Base-by-base conservation (phyloP, 2,329 filamentous ascomycete genomes). In the Diaporthe nobilis region DNA sequence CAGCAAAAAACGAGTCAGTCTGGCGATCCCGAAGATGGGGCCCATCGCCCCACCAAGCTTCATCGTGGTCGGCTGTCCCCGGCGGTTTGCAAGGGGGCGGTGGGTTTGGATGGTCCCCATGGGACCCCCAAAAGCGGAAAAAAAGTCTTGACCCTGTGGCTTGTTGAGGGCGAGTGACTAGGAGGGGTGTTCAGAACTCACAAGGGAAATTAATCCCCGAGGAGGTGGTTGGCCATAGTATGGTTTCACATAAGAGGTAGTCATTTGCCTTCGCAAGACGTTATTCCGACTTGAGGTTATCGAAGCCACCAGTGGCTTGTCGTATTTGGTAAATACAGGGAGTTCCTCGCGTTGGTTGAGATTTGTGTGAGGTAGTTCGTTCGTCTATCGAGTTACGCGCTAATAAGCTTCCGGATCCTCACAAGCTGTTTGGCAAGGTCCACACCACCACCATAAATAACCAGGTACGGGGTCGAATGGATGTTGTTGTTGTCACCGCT, bases 41-140 rank as follows among this genome's bases (percentile, higher is more conserved):
- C 57, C 71, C 71, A 44, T 53, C 34, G 31, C 71, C n/a, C 70
- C 70, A 47, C 55, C 55, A 49, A 49, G 22, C 55, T 28, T 51
- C 55, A 72, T 60, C 70, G 70, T 39, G 34, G 47, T 72, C 71
- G 71, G 71, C 71, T 72, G 31, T 72, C 71, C 71, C 71, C 71
- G 71, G 71, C 57, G 71, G 71, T 72, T 72, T 72, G 71, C 71
- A 72, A 47, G 71, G 71, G 70, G 42, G 42, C 25, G 47, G 42
- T 72, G 65, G 65, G 47, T 53, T 68, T 37, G 65, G 31, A 25
- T 13, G 10, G 34, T 53, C 65, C 65, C 65, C 31, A 53, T 37
- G 65, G 65, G 65, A 53, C 65, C 65, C 65, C 65, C 47, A 53
- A 68, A 28, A 31, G 25, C 47, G 65, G 12, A 53, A 68, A 53